Percentiles rank a stretch among this genome's conserved stretches.
These are phyloP conservation scores for Suillus paluster DNA, from an alignment of 768 basidiomycete genomes.

Conservation along the genomic window DNA sequence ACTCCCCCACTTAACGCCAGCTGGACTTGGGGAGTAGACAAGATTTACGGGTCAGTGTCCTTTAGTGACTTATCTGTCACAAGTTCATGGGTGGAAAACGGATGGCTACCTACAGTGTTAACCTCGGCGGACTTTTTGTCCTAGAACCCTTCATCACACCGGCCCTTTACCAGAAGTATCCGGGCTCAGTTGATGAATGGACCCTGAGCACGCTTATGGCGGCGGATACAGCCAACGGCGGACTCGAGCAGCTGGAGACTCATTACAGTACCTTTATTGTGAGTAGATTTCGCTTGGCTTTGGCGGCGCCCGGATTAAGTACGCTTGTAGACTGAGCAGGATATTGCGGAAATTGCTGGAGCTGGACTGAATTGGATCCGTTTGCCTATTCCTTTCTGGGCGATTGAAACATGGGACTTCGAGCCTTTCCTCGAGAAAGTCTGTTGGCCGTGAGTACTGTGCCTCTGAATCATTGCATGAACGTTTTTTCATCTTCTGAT, in stretches of 20 bases:
- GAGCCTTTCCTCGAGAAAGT: slow-evolving; percentile 80
- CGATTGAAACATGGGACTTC: slow-evolving; percentile 71
- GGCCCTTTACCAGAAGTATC: slow-evolving; percentile 63
- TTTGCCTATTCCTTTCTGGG: slow-evolving; percentile 85
- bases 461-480: slow-evolving; percentile 7
- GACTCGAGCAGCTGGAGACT: slow-evolving; percentile 65
- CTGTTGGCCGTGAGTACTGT: slow-evolving; percentile 65
- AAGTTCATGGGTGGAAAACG: not conserved
- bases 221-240: slow-evolving; percentile 63
- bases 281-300: slow-evolving; percentile 31
- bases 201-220: slow-evolving; percentile 69
- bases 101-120: slow-evolving; percentile 54
- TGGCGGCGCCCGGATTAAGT: not conserved
- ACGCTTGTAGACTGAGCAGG: slow-evolving; percentile 73
- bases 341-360: slow-evolving; percentile 87
- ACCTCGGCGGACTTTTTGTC: slow-evolving; percentile 76
- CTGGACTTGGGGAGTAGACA: slow-evolving; percentile 73
- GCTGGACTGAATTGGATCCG: slow-evolving; percentile 88
- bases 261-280: slow-evolving; percentile 88
- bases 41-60: slow-evolving; percentile 56
- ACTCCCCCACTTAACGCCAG: slow-evolving; percentile 76
- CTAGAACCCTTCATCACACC: slow-evolving; percentile 82
- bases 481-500: not conserved
- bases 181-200: slow-evolving; percentile 64
- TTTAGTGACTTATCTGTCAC: not conserved